These are phyloP conservation scores for Trypanosoma lewisi DNA, from an alignment of 208 protist species.

Conservation along the genomic window DNA sequence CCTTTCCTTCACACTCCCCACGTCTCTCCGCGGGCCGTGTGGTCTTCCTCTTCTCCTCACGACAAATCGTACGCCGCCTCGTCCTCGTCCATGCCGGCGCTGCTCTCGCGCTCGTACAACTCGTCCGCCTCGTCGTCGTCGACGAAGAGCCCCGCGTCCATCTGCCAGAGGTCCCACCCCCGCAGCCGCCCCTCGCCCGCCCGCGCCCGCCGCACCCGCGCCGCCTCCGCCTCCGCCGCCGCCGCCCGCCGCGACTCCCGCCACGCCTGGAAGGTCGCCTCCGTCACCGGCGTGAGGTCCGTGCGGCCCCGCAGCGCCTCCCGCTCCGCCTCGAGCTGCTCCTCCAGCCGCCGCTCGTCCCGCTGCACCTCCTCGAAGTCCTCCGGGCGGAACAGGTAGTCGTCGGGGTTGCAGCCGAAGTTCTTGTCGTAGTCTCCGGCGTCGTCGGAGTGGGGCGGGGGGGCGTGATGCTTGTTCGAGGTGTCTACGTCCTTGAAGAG, in stretches of 20 bases:
- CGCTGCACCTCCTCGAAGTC: slow-evolving; percentile 87
- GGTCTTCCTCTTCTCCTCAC: slow-evolving; percentile 31
- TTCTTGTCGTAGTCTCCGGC: slow-evolving; percentile 37
- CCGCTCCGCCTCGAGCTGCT: slow-evolving; percentile 82
- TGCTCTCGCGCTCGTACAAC: slow-evolving; percentile 67
- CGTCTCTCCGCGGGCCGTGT: background rate
- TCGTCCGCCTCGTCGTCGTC: slow-evolving; percentile 85
- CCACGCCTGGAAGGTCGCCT: slow-evolving; percentile 79
- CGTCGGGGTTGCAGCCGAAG: slow-evolving; percentile 66
- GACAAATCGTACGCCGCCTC: slow-evolving; percentile 66
- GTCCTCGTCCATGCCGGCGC: slow-evolving; percentile 41
- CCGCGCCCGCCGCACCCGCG: slow-evolving; percentile 66
- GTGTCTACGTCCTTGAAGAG: slow-evolving; percentile 77
- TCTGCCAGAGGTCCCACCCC: slow-evolving; percentile 83
- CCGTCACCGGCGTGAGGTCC: slow-evolving; percentile 81
- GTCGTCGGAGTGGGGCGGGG: slow-evolving; percentile 13
- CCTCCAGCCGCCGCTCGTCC: slow-evolving; percentile 82
- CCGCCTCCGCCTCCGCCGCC: slow-evolving; percentile 59
- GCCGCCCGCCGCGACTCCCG: slow-evolving; percentile 63
- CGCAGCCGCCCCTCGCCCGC: slow-evolving; percentile 69
- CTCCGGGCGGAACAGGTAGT: slow-evolving; percentile 87
- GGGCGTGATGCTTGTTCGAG: slow-evolving; percentile 15
- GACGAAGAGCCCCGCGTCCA: slow-evolving; percentile 81
- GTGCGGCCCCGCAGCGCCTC: slow-evolving; percentile 70
- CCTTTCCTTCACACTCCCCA: background rate